These are phyloP conservation scores for Tricholoma terreum DNA, from an alignment of 768 basidiomycete species.

Conservation along the genomic window DNA sequence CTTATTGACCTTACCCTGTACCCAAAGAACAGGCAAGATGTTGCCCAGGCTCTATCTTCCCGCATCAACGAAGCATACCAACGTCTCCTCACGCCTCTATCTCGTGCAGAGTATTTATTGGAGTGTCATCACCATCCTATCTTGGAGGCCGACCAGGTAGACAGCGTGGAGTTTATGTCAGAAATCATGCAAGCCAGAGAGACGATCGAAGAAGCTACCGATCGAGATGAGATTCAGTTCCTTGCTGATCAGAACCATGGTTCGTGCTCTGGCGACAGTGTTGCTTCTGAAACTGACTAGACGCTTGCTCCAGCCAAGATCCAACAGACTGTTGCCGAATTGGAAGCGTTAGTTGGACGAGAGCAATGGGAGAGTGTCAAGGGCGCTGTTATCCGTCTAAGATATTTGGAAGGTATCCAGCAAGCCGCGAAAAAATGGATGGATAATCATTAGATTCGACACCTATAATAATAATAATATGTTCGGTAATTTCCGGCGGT, in stretches of 20 bases:
- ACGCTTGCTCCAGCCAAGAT: slow-evolving; percentile 47
- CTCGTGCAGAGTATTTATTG: slow-evolving; percentile 81
- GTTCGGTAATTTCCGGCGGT: not conserved
- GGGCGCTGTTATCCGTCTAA: slow-evolving; percentile 59
- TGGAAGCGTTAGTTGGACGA: slow-evolving; percentile 48
- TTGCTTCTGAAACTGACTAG: not conserved
- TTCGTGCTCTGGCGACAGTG: slow-evolving; percentile 17
- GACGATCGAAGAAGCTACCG: slow-evolving; percentile 62
- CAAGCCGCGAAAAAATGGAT: slow-evolving; percentile 44
- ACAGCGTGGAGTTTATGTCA: slow-evolving; percentile 67
- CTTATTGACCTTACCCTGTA: slow-evolving; percentile 5
- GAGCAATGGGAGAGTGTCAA: slow-evolving; percentile 59
- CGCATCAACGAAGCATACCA: slow-evolving; percentile 82
- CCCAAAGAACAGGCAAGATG: slow-evolving; percentile 48
- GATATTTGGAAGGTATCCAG: slow-evolving; percentile 69
- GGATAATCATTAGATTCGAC: slow-evolving; percentile 20
- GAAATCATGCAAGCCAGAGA: slow-evolving; percentile 81
- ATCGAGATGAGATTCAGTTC: slow-evolving; percentile 43
- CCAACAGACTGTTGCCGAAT: slow-evolving; percentile 36
- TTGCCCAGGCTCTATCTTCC: slow-evolving; percentile 68
- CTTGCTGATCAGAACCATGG: slow-evolving; percentile 58
- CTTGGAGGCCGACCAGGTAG: slow-evolving; percentile 67
- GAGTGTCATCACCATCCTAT: slow-evolving; percentile 53
- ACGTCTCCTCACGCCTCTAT: slow-evolving; percentile 66
- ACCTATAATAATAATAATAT: not conserved